Evolutionary conservation across 2,329 filamentous ascomycete genomes (phyloP).

Genomic region (Penicillium frequentans): DNA sequence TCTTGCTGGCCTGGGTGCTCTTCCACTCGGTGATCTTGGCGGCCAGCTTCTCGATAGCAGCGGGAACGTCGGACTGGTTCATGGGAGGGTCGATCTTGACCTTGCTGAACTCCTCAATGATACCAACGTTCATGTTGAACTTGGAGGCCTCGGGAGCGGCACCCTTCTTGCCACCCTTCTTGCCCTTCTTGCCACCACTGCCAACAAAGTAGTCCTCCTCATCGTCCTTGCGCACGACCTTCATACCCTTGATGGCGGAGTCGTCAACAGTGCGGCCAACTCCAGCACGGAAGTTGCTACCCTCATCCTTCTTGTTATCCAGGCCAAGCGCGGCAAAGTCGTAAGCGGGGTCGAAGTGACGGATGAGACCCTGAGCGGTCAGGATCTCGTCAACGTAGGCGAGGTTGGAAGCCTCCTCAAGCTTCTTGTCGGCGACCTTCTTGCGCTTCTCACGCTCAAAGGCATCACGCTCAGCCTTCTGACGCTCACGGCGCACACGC

Average conservation of each 20-base stretch:
- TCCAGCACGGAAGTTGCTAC: constrained; percentile 74
- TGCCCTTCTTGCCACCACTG: constrained; percentile 76
- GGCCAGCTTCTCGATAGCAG: constrained; percentile 82
- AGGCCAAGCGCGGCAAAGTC: constrained; percentile 63
- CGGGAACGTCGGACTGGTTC: constrained; percentile 77
- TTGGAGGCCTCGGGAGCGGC: constrained; percentile 53
- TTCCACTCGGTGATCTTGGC: constrained; percentile 92
- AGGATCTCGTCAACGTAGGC: constrained; percentile 93
- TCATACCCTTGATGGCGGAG: constrained; percentile 79
- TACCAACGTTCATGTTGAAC: constrained; percentile 85
- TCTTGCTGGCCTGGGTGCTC: constrained; percentile 83
- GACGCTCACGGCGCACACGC: constrained; percentile 72
- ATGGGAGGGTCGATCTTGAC: constrained; percentile 86
- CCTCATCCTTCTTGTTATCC: constrained; percentile 44
- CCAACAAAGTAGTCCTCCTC: constrained; percentile 82
- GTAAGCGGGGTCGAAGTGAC: constrained; percentile 85
- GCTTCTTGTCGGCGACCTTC: constrained; percentile 56
- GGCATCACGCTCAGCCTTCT: constrained; percentile 72
- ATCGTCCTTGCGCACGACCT: constrained; percentile 81
- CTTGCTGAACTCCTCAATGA: constrained; percentile 85
- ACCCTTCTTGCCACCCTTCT: constrained; percentile 77
- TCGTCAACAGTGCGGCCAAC: constrained; percentile 82
- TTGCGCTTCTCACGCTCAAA: constrained; percentile 51
- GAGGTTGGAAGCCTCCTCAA: constrained; percentile 61
- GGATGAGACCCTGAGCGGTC: constrained; percentile 80